These are phyloP conservation scores for Globisporangium uncinulatum DNA, from an alignment of 352 stramenopile genomes.

Conservation along the genomic window DNA sequence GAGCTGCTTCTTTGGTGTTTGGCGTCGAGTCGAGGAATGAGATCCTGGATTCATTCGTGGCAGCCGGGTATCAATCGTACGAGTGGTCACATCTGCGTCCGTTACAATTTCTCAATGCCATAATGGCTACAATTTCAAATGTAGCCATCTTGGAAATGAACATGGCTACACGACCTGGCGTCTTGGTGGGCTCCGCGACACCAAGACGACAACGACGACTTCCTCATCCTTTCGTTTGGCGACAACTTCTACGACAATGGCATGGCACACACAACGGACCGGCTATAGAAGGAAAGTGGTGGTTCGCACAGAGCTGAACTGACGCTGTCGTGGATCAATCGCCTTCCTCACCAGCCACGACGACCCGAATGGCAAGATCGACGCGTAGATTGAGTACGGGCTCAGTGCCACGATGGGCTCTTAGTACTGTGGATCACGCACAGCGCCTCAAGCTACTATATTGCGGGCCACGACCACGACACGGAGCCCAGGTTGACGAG, in stretches of 20 bases:
- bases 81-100: too few species aligned
- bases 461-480: slow-evolving; percentile 11
- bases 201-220: slow-evolving; percentile 24
- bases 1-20: too few species aligned
- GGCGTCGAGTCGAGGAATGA: too few species aligned
- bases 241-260: slow-evolving; percentile 45
- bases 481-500: slow-evolving; percentile 2
- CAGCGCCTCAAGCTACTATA: slow-evolving; percentile 6
- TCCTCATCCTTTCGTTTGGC: slow-evolving; percentile 23
- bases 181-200: slow-evolving; percentile 12
- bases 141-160: too few species aligned
- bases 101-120: too few species aligned
- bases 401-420: slow-evolving; percentile 10
- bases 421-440: slow-evolving; percentile 28
- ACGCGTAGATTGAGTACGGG: slow-evolving; percentile 27
- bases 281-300: slow-evolving; percentile 21
- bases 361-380: slow-evolving; percentile 27
- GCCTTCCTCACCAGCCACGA: slow-evolving; percentile 38
- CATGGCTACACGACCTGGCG: too few species aligned
- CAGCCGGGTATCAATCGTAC: too few species aligned
- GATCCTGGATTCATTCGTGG: too few species aligned
- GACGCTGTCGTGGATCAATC: slow-evolving; percentile 34
- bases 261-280: slow-evolving; percentile 22
- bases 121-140: too few species aligned
- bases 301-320: slow-evolving; percentile 25